phyloP scores from a whole-genome alignment of 257 asterid genomes.

The Scutellaria barbata region DNA sequence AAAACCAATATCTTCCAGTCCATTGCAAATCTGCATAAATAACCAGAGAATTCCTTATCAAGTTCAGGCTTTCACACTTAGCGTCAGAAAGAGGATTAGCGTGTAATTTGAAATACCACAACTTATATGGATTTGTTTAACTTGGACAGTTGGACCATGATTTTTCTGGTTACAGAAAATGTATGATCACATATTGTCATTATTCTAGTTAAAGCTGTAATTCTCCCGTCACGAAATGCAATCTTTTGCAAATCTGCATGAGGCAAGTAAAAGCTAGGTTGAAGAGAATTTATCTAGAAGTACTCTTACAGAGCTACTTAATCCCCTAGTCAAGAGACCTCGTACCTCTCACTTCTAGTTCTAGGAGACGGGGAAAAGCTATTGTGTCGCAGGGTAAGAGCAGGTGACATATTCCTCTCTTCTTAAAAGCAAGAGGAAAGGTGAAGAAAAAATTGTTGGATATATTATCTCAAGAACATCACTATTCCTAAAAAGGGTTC shows the following conservation, averaged over 20 bases:
- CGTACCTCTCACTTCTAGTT: no score
- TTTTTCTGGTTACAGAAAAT: slow-evolving; percentile 26
- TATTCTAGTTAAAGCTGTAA: slow-evolving; percentile 4
- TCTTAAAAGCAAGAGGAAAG: background rate
- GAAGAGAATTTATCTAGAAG: background rate
- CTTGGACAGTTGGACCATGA: background rate
- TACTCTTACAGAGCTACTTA: background rate
- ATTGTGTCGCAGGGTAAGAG: no score
- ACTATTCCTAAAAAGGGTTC: background rate
- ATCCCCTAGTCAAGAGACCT: background rate
- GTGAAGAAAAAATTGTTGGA: background rate
- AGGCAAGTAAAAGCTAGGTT: slow-evolving; percentile 9
- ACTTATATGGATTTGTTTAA: slow-evolving; percentile 4
- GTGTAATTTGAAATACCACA: background rate
- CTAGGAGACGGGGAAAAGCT: no score
- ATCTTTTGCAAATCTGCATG: background rate
- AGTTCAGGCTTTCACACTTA: background rate
- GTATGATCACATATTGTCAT: background rate
- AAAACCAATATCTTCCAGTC: slow-evolving; percentile 46
- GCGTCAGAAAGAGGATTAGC: background rate
- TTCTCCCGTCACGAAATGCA: slow-evolving; percentile 2
- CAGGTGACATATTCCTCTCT: background rate
- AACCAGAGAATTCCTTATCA: slow-evolving; percentile 20
- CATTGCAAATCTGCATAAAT: slow-evolving; percentile 47
- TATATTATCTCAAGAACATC: background rate